Conservation (phyloP, 208 protist species). For the Lotmaria passim region DNA sequence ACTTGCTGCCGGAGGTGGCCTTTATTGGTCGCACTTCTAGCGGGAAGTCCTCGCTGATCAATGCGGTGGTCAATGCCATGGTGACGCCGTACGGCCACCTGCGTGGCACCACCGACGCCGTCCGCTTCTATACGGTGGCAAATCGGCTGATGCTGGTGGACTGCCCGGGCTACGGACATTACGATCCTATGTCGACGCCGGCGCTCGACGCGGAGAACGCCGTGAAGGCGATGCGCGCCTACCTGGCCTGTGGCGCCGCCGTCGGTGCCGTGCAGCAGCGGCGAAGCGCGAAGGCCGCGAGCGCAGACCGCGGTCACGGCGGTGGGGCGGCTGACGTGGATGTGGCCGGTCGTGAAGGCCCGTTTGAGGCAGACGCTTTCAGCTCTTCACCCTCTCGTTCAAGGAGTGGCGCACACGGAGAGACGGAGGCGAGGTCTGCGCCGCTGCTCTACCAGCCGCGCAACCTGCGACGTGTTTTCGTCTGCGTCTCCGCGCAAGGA, state of each 20-base stretch:
- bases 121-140: constrained; percentile 84
- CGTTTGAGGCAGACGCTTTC: background rate
- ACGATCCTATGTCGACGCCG: constrained; percentile 71
- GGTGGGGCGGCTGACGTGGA: background rate
- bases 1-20: constrained; percentile 78
- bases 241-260: constrained; percentile 44
- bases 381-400: background rate
- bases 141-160: constrained; percentile 77
- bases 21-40: constrained; percentile 87
- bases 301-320: background rate
- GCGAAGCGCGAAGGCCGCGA: background rate
- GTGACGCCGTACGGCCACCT: constrained; percentile 85
- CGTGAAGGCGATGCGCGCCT: constrained; percentile 70
- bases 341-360: background rate
- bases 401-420: background rate
- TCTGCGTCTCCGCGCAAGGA: constrained; percentile 80
- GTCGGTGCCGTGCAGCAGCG: constrained; percentile 4
- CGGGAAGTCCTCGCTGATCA: constrained; percentile 89
- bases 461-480: constrained; percentile 76
- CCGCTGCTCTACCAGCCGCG: constrained; percentile 35
- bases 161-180: constrained; percentile 89
- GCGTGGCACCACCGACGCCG: constrained; percentile 78
- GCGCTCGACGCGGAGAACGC: constrained; percentile 75
- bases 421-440: background rate
- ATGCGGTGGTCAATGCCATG: constrained; percentile 85